Conservation (phyloP, 2,329 filamentous ascomycete species). For the Septoria linicola region DNA sequence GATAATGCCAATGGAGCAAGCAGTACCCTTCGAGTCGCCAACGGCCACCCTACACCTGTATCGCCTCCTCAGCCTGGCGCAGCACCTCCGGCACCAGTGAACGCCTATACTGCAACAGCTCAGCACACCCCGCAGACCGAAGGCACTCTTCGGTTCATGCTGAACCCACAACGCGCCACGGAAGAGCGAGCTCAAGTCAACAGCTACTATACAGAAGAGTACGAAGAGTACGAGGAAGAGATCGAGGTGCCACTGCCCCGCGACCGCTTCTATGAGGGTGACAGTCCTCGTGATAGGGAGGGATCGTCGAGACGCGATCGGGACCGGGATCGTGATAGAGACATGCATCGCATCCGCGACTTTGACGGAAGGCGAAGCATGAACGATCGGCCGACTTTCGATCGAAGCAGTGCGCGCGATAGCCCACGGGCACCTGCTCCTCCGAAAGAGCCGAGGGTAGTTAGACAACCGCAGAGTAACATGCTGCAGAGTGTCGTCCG, state of each 20-base stretch:
- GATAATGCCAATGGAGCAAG: constrained; percentile 38
- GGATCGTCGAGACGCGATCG: constrained; percentile 11
- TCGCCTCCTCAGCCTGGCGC: constrained; percentile 33
- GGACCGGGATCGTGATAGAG: constrained; percentile 19
- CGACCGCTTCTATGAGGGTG: constrained; percentile 23
- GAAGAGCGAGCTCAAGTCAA: constrained; percentile 68
- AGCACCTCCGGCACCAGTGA: constrained; percentile 24
- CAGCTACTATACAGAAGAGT: constrained; percentile 70
- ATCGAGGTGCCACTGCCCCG: constrained; percentile 56
- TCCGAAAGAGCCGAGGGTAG: constrained; percentile 66
- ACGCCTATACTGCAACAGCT: constrained; percentile 13
- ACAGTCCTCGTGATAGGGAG: constrained; percentile 26
- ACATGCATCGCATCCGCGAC: constrained; percentile 25
- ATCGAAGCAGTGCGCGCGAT: constrained; percentile 72
- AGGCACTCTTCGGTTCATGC: constrained; percentile 84
- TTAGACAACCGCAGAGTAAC: constrained; percentile 5
- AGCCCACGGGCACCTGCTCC: constrained; percentile 75
- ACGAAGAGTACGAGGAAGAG: constrained; percentile 74
- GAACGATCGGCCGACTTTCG: constrained; percentile 15
- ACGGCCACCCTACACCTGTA: constrained; percentile 39
- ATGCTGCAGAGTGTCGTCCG: constrained; percentile 14
- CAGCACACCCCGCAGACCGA: constrained; percentile 31
- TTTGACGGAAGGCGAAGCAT: constrained; percentile 17
- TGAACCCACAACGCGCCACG: constrained; percentile 73
- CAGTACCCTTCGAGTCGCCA: constrained; percentile 32